Evolutionary conservation across 140 eudicot genomes (phyloP).

Genomic region (Flaveria floridana): DNA sequence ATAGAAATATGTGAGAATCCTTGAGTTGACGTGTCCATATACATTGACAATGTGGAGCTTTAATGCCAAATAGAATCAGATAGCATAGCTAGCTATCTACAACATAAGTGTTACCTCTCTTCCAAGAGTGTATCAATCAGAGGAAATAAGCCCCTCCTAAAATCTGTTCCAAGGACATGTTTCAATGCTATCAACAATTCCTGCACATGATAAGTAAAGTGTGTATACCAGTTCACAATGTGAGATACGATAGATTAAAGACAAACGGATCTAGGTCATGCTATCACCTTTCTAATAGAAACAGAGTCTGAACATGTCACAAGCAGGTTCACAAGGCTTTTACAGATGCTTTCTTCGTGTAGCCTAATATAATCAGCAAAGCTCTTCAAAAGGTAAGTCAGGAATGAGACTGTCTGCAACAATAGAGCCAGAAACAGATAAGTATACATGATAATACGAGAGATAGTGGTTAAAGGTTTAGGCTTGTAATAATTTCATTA

Average conservation of each 20-base stretch:
- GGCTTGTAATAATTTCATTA: not conserved
- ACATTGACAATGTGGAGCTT: slow-evolving; percentile 3
- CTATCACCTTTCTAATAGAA: slow-evolving; percentile 79
- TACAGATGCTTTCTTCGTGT: slow-evolving; percentile 96
- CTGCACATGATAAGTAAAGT: slow-evolving; percentile 43
- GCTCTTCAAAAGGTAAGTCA: slow-evolving; percentile 92
- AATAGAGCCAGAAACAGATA: slow-evolving; percentile 13
- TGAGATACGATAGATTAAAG: slow-evolving; percentile 4
- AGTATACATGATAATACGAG: slow-evolving; percentile 9
- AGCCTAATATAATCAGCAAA: slow-evolving; percentile 89
- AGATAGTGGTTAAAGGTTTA: slow-evolving; percentile 12
- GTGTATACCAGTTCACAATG: slow-evolving; percentile 19
- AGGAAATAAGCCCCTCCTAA: slow-evolving; percentile 92
- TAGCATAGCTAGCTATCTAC: not conserved
- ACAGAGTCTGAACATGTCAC: slow-evolving; percentile 98
- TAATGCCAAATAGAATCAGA: not conserved
- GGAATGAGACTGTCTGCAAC: slow-evolving; percentile 91
- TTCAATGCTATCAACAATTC: slow-evolving; percentile 87
- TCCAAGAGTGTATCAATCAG: slow-evolving; percentile 88
- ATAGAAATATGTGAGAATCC: not conserved
- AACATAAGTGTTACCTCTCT: slow-evolving; percentile 62
- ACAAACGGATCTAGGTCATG: slow-evolving; percentile 12
- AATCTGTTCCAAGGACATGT: slow-evolving; percentile 95
- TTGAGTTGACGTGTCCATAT: not conserved
- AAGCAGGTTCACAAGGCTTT: slow-evolving; percentile 92